These are phyloP conservation scores for Alternaria ethzedia DNA, from an alignment of 2,329 filamentous ascomycete species.

Conservation along the genomic window DNA sequence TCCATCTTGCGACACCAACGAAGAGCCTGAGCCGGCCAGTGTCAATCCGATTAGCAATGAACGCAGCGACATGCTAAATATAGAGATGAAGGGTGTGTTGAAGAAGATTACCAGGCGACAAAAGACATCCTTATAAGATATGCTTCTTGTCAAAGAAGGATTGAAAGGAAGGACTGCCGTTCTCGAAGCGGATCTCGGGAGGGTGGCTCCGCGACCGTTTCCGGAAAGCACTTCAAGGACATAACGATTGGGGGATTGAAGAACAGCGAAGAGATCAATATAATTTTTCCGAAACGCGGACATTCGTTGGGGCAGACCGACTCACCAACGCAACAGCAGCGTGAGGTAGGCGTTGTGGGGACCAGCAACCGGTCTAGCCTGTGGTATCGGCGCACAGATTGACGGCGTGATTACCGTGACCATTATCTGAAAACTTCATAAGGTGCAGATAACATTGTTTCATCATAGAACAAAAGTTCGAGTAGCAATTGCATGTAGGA, in stretches of 20 bases:
- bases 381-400: background rate
- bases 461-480: background rate
- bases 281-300: background rate
- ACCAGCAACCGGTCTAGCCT: background rate
- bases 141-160: background rate
- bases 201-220: background rate
- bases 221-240: background rate
- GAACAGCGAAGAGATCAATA: background rate
- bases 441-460: background rate
- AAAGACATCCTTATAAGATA: background rate
- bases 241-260: background rate
- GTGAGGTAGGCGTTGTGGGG: background rate
- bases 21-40: background rate
- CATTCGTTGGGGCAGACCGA: background rate
- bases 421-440: background rate
- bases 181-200: constrained; percentile 1
- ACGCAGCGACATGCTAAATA: background rate
- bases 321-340: background rate
- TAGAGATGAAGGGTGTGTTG: background rate
- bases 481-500: background rate
- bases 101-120: background rate
- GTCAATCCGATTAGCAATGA: background rate
- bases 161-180: background rate
- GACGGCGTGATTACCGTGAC: background rate
- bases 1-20: constrained; percentile 17